A percentile compares a stretch with the other conserved stretches of the same genome.
Conservation (phyloP, 2,329 filamentous ascomycete species). For the Raffaelea arxii region DNA sequence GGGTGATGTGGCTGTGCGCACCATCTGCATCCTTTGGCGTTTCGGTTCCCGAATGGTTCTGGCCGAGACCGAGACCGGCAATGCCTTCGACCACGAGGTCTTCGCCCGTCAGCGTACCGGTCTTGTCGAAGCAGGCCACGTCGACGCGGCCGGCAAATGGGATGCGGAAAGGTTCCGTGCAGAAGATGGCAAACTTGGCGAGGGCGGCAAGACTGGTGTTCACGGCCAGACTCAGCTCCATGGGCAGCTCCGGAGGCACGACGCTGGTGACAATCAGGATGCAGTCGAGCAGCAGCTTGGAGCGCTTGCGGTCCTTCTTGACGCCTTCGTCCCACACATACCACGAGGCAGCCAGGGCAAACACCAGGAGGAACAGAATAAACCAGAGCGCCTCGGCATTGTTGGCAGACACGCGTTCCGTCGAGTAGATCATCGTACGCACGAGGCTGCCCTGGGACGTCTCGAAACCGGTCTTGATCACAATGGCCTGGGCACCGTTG, state of each 20-base stretch:
- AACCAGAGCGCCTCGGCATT: conserved; percentile 94
- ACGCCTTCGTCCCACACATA: conserved; percentile 99
- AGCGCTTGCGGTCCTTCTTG: conserved; percentile 85
- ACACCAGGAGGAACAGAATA: conserved; percentile 91
- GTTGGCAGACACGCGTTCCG: conserved; percentile 96
- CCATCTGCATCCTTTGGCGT: conserved; percentile 64
- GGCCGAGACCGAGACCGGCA: conserved; percentile 71
- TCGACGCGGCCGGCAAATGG: conserved; percentile 93
- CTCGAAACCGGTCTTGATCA: conserved; percentile 96
- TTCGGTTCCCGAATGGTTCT: conserved; percentile 44
- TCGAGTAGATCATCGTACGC: conserved; percentile 99
- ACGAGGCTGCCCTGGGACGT: conserved; percentile 97
- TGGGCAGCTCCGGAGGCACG: conserved; percentile 94
- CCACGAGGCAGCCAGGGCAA: conserved; percentile 95
- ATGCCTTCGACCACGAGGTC: conserved; percentile 96
- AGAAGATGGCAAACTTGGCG: conserved; percentile 95
- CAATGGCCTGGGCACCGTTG: conserved; percentile 85
- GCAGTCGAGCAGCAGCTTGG: conserved; percentile 93
- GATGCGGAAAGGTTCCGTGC: conserved; percentile 96
- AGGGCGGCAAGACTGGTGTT: conserved; percentile 94
- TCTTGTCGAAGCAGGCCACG: conserved; percentile 97
- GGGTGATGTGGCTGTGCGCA: conserved; percentile 68
- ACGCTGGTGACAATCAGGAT: conserved; percentile 97
- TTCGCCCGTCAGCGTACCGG: conserved; percentile 90
- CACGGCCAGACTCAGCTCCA: conserved; percentile 95